These are phyloP conservation scores for Pholiota adiposa DNA, from an alignment of 1,284 basidiomycete genomes.

Conservation along the genomic window DNA sequence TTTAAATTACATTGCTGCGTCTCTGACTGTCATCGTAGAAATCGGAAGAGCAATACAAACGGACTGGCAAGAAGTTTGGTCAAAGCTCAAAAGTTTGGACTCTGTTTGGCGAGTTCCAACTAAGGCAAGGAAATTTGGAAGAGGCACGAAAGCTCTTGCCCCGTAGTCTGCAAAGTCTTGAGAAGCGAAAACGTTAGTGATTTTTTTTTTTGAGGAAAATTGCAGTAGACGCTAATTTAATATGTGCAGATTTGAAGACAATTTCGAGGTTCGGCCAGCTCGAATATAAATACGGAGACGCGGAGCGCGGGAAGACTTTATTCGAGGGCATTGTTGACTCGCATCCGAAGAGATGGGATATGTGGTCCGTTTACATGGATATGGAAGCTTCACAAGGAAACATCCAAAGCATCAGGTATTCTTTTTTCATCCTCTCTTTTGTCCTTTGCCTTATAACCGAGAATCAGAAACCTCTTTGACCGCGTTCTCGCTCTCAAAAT, in stretches of 20 bases:
- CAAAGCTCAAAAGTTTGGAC: constrained; percentile 93
- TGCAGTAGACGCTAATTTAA: background rate
- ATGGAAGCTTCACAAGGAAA: constrained; percentile 86
- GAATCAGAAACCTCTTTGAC: constrained; percentile 77
- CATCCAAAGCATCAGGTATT: constrained; percentile 75
- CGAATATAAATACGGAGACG: constrained; percentile 94
- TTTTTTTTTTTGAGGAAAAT: too few species aligned
- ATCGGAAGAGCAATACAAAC: constrained; percentile 86
- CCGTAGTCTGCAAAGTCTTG: constrained; percentile 89
- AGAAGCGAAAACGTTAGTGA: constrained; percentile 89
- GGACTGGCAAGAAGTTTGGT: constrained; percentile 92
- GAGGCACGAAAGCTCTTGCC: constrained; percentile 88
- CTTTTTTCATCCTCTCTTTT: constrained; percentile 10
- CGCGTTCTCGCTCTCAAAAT: constrained; percentile 85
- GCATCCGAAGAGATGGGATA: constrained; percentile 92
- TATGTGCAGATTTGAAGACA: constrained; percentile 82
- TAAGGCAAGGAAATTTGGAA: constrained; percentile 76
- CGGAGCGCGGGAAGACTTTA: constrained; percentile 93
- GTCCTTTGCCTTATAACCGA: constrained; percentile 14
- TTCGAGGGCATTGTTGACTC: constrained; percentile 97
- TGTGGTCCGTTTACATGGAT: constrained; percentile 98
- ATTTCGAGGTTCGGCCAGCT: constrained; percentile 94
- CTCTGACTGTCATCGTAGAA: constrained; percentile 48
- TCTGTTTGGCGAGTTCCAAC: constrained; percentile 80
- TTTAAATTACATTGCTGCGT: background rate